These are phyloP conservation scores for Xerocomus nothofagi DNA, from an alignment of 1,284 basidiomycete species.

Conservation along the genomic window DNA sequence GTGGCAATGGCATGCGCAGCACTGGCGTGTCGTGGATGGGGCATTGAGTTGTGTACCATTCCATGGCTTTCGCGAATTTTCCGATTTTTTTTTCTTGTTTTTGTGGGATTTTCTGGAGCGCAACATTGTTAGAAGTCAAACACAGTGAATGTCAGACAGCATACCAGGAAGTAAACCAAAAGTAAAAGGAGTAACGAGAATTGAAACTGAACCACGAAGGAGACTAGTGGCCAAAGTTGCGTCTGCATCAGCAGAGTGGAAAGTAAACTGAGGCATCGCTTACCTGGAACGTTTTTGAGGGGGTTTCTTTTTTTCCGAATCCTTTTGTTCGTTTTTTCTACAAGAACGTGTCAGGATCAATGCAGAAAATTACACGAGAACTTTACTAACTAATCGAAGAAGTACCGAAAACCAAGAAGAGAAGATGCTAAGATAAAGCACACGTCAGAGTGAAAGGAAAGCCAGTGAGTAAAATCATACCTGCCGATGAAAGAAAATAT, in stretches of 20 bases:
- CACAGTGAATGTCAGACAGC: neutral
- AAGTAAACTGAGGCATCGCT: neutral
- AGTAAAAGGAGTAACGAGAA: neutral
- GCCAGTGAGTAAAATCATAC: neutral
- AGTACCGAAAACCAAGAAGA: neutral
- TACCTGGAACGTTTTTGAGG: no score
- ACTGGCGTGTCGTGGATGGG: neutral
- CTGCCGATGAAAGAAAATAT: neutral
- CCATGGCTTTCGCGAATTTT: constrained; percentile 6
- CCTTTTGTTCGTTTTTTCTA: neutral
- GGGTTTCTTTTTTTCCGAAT: no score
- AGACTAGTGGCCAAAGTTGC: neutral
- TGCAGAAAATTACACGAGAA: neutral
- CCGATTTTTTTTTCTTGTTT: constrained; percentile 1
- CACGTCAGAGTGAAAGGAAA: neutral
- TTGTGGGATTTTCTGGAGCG: neutral
- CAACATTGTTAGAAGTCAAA: neutral
- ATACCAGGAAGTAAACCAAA: neutral
- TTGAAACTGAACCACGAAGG: neutral
- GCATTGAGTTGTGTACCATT: neutral
- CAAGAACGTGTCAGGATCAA: neutral
- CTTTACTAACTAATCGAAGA: neutral
- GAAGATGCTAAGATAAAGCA: neutral
- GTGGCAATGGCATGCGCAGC: neutral
- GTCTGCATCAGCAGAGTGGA: neutral